phyloP scores from a whole-genome alignment of 176 grass and related monocot species.

The Tuctoria greenei region DNA sequence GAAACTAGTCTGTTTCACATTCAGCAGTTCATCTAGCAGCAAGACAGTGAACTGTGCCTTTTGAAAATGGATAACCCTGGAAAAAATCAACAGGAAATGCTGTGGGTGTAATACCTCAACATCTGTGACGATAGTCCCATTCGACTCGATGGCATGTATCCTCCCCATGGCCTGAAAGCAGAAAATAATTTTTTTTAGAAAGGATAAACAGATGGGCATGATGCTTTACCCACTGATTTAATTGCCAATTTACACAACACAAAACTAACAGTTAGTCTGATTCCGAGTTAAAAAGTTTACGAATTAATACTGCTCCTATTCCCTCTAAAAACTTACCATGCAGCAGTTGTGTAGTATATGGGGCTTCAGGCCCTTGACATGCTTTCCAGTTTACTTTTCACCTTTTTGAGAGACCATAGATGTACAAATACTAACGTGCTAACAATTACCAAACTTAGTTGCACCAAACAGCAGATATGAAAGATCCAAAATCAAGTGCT shows the following conservation, averaged over 20 bases:
- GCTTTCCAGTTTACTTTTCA: not conserved
- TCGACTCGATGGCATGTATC: conserved; percentile 88
- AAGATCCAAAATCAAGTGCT: not conserved
- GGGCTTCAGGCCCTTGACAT: not conserved
- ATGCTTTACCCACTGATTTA: not conserved
- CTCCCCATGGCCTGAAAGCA: conserved; percentile 80
- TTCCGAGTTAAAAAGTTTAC: not conserved
- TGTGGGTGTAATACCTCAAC: conserved; percentile 58
- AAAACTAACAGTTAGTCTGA: not conserved
- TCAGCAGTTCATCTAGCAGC: conserved; percentile 2
- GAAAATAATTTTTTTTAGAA: not conserved
- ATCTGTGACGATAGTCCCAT: conserved; percentile 76
- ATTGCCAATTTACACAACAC: not conserved
- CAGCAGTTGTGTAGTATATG: not conserved
- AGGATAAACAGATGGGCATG: not conserved
- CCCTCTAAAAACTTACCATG: no score
- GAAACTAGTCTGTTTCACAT: not conserved
- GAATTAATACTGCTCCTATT: not conserved
- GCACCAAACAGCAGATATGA: not conserved
- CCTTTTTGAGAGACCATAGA: not conserved
- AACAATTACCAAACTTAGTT: not conserved
- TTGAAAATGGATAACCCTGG: not conserved
- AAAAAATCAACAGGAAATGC: conserved; percentile 10
- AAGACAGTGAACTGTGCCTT: not conserved
- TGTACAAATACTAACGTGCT: not conserved